These are phyloP conservation scores for Fomes fomentarius DNA, from an alignment of 1,284 basidiomycete genomes.

Conservation along the genomic window DNA sequence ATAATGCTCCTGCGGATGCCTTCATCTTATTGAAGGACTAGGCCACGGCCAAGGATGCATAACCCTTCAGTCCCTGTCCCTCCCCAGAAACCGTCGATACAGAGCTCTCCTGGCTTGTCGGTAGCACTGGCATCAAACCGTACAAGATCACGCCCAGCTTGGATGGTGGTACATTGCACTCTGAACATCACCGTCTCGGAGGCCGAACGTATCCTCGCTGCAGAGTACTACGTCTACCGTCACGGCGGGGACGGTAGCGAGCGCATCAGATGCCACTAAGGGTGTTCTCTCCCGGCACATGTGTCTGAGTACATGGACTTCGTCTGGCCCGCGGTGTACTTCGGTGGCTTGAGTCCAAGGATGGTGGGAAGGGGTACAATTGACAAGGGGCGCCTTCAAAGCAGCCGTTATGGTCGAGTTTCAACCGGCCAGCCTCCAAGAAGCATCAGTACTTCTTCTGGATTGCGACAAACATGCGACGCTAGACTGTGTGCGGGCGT, in stretches of 20 bases:
- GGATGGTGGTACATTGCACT: conserved; percentile 43
- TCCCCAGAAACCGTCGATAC: conserved; percentile 42
- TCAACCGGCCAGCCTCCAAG: not conserved
- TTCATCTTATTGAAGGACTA: no score
- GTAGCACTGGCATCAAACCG: conserved; percentile 34
- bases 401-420: no score
- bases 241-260: conserved; percentile 40
- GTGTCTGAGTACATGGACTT: conserved; percentile 50
- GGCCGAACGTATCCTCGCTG: conserved; percentile 46
- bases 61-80: conserved; percentile 49
- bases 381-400: no score
- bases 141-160: conserved; percentile 24
- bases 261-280: conserved; percentile 38
- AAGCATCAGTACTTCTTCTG: no score
- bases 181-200: conserved; percentile 47
- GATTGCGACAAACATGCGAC: conserved; percentile 15
- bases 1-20: no score
- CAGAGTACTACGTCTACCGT: conserved; percentile 49
- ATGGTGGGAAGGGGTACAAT: not conserved
- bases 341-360: conserved; percentile 32
- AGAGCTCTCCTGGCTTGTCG: conserved; percentile 44
- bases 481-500: conserved; percentile 13
- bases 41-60: conserved; percentile 37
- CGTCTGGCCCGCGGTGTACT: conserved; percentile 51
- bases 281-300: conserved; percentile 48